Conservation (phyloP, 2,329 filamentous ascomycete species). For the Epichloe festucae region DNA sequence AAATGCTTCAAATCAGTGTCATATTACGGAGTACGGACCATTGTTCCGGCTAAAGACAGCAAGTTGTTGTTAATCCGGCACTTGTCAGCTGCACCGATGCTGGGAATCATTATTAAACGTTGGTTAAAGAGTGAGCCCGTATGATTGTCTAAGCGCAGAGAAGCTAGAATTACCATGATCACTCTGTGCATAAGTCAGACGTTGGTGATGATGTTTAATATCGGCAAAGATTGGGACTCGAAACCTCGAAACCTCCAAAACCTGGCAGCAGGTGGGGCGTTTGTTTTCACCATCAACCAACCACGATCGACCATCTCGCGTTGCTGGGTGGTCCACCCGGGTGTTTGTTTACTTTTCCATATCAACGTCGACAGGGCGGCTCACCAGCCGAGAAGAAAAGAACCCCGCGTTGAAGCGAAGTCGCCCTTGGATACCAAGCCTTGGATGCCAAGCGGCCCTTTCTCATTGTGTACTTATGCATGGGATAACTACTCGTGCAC, state of each 20-base stretch:
- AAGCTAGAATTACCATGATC: too few species aligned
- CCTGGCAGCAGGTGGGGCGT: background rate
- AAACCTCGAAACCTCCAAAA: background rate
- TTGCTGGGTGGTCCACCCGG: slow-evolving; percentile 11
- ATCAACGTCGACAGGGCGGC: slow-evolving; percentile 2
- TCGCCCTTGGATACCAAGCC: background rate
- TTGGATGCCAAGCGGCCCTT: background rate
- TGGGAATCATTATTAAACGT: too few species aligned
- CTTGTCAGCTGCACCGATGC: too few species aligned
- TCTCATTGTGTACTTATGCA: background rate
- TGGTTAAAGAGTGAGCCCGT: too few species aligned
- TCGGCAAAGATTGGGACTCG: too few species aligned
- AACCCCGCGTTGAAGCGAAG: slow-evolving; percentile 11
- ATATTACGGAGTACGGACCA: background rate
- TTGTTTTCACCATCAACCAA: background rate
- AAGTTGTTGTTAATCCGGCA: too few species aligned
- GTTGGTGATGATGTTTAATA: too few species aligned
- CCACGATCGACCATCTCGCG: background rate
- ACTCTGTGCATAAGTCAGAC: too few species aligned
- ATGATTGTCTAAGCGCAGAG: too few species aligned
- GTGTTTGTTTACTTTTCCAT: slow-evolving; percentile 13
- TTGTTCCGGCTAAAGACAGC: too few species aligned
- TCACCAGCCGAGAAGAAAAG: slow-evolving; percentile 2
- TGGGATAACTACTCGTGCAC: background rate
- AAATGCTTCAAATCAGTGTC: background rate